Evolutionary conservation across 768 basidiomycete genomes (phyloP), one percentile per base, ranked within the genome.

Genomic region (Russula emetica): DNA sequence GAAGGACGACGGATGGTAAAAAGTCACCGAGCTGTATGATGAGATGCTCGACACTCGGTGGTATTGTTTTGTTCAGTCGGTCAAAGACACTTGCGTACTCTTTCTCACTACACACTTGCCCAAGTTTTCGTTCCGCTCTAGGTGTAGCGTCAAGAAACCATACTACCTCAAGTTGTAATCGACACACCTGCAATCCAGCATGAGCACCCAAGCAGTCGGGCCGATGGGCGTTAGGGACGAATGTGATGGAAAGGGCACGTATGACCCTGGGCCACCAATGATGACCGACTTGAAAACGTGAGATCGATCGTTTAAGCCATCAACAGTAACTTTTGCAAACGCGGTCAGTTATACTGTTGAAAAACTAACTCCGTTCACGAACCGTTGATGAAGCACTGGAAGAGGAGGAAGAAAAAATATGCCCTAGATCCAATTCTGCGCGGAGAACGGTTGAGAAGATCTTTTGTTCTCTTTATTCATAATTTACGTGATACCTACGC

Each of bases 331-430:
- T 87, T 64, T 60, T 28, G 28, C 54, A 7, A 7, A 26, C 16
- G 16, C 24, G 11, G 18, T 64, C 34, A 50, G 53, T 4, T n/a
- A 71, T 38, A 24, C 30, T n/a, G 30, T 14, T 34, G 32, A 55
- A 63, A 38, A 61, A 52, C 44, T 53, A 58, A 60, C 14, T 13
- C 58, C n/a, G 47, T 66, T 44, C 8, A 57, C 82, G 58, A 69
- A 90, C 90, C 83, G 66, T 88, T 87, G 69, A 90, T 84, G 73
- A 95, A 95, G 69, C 90, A 92, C 69, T 99, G 96, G 79, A 99
- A 98, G 1, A 99, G 79, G 26, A 96, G 78, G 76, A 86, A 99
- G 79, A 86, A 95, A 74, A 95, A 95, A 76, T 94, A 97, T 24
- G 87, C 92, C 67, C 90, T 78, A 1, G 84, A 75, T 7, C 95